Percentiles rank a stretch among this genome's conserved stretches.
Conservation (phyloP, 805 yeast species). For the Lipomyces yamadae region DNA sequence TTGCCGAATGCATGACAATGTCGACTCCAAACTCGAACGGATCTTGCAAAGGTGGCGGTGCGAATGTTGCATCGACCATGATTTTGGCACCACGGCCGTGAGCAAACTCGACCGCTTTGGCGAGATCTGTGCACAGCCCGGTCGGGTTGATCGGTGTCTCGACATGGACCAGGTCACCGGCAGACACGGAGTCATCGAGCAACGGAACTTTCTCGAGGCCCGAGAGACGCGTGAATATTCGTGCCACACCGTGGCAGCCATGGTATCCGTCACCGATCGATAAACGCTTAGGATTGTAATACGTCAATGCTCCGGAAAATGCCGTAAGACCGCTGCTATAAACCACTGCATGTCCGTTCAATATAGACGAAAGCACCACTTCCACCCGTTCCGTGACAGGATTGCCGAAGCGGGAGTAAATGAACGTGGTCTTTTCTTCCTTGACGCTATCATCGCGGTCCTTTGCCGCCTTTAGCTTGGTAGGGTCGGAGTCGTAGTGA, state of each 20-base stretch:
- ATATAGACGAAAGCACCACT: slow-evolving; percentile 60
- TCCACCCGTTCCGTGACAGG: slow-evolving; percentile 75
- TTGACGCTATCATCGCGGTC: slow-evolving; percentile 39
- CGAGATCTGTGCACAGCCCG: slow-evolving; percentile 68
- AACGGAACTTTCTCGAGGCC: slow-evolving; percentile 56
- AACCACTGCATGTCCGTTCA: slow-evolving; percentile 67
- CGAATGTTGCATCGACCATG: slow-evolving; percentile 84
- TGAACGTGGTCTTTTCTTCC: slow-evolving; percentile 45
- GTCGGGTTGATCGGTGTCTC: slow-evolving; percentile 91
- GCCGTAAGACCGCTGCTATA: slow-evolving; percentile 85
- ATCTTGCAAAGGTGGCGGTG: slow-evolving; percentile 86
- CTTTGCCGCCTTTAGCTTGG: slow-evolving; percentile 52
- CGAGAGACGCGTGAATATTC: slow-evolving; percentile 63
- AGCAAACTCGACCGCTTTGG: slow-evolving; percentile 67
- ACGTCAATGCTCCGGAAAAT: slow-evolving; percentile 71
- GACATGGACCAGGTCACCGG: slow-evolving; percentile 79
- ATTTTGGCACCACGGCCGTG: slow-evolving; percentile 77
- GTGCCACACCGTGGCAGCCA: slow-evolving; percentile 76
- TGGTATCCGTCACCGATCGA: slow-evolving; percentile 84
- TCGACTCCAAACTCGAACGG: slow-evolving; percentile 87
- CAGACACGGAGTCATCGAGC: slow-evolving; percentile 54
- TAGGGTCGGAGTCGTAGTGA: slow-evolving; percentile 66
- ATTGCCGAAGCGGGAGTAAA: slow-evolving; percentile 76
- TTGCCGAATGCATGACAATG: slow-evolving; percentile 88
- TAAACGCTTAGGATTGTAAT: slow-evolving; percentile 71